These are phyloP conservation scores for Penicillium longicatenatum DNA, from an alignment of 495 filamentous ascomycete genomes.

Conservation along the genomic window DNA sequence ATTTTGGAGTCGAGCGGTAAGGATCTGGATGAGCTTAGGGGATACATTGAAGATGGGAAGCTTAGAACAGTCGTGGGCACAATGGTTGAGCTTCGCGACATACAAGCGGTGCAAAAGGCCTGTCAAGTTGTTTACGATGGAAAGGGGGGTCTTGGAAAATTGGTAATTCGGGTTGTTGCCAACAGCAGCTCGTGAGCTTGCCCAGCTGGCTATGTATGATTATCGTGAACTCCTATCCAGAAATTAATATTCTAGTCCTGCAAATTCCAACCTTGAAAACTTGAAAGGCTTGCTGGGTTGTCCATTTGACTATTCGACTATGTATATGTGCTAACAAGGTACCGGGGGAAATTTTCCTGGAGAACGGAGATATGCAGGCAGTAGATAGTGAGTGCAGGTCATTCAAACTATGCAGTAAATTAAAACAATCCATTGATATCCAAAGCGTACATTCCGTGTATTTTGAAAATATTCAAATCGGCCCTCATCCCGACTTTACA, in stretches of 20 bases:
- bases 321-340: too few relatives aligned
- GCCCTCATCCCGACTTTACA: background rate
- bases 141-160: slow-evolving; percentile 58
- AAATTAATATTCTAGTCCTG: too few relatives aligned
- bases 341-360: too few relatives aligned
- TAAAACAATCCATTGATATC: background rate
- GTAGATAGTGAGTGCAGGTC: too few relatives aligned
- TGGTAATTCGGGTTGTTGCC: slow-evolving; percentile 38
- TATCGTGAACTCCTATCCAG: too few relatives aligned
- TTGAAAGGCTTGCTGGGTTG: too few relatives aligned
- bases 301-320: too few relatives aligned
- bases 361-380: too few relatives aligned
- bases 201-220: too few relatives aligned
- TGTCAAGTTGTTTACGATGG: slow-evolving; percentile 49
- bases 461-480: background rate
- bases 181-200: background rate
- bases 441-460: background rate
- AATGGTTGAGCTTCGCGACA: slow-evolving; percentile 44
- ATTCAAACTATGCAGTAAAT: too few relatives aligned
- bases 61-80: slow-evolving; percentile 47
- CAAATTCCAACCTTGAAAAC: too few relatives aligned
- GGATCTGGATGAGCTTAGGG: slow-evolving; percentile 44
- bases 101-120: slow-evolving; percentile 44
- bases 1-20: slow-evolving; percentile 38
- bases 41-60: slow-evolving; percentile 47